Conservation (phyloP, 352 stramenopile species). For the Phytophthora lateralis region DNA sequence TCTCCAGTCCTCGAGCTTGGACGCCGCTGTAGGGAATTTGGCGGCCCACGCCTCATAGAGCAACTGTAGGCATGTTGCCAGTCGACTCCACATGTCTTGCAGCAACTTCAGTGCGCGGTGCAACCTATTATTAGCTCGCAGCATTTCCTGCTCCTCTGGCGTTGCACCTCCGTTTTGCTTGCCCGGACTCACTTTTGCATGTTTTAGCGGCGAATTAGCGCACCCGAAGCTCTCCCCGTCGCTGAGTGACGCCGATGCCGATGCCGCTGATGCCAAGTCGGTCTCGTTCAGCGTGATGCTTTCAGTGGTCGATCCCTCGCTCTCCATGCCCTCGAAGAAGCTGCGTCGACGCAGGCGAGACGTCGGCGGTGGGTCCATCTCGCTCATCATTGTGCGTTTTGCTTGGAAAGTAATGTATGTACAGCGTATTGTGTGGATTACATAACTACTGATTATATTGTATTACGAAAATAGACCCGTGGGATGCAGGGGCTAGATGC, state of each 20-base stretch:
- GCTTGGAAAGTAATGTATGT: too few relatives aligned
- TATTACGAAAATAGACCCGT: too few relatives aligned
- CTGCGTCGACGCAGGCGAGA: conserved; percentile 67
- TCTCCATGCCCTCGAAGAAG: conserved; percentile 73
- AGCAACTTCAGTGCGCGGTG: conserved; percentile 16
- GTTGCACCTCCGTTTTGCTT: conserved; percentile 26
- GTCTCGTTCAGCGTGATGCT: conserved; percentile 37
- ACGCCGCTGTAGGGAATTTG: conserved; percentile 27
- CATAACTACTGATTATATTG: too few relatives aligned
- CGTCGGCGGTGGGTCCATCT: conserved; percentile 51
- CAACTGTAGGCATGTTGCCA: conserved; percentile 32
- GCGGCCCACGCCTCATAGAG: conserved; percentile 29
- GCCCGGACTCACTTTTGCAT: conserved; percentile 18
- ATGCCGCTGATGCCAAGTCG: conserved; percentile 30
- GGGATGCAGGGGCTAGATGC: too few relatives aligned
- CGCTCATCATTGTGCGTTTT: conserved; percentile 45
- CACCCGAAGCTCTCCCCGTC: conserved; percentile 23
- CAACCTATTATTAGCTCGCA: conserved; percentile 10
- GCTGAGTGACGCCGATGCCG: background rate
- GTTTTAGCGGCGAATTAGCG: conserved; percentile 24
- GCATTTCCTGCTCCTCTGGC: conserved; percentile 7
- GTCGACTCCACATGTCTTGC: conserved; percentile 3
- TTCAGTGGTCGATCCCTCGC: conserved; percentile 39
- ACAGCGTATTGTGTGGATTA: too few relatives aligned
- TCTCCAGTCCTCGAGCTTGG: conserved; percentile 23